Percentiles rank a stretch among this genome's conserved stretches.
Conservation (phyloP, 2,329 filamentous ascomycete genomes). For the Pseudocercospora musae region DNA sequence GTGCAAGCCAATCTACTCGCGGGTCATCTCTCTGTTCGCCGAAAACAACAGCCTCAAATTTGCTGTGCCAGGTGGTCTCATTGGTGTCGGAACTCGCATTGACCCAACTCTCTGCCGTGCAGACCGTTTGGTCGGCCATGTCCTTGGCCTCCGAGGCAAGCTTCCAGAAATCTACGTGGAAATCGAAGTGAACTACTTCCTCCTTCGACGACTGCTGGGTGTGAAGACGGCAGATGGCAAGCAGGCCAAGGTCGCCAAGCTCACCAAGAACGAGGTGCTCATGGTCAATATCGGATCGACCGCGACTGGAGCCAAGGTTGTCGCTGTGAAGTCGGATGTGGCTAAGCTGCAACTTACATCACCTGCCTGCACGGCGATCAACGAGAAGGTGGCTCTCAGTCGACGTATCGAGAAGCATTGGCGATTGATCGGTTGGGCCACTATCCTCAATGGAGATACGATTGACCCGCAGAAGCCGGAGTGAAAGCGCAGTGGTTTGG, state of each 20-base stretch:
- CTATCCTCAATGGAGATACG: conserved; percentile 26
- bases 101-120: conserved; percentile 98
- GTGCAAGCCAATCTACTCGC: conserved; percentile 95
- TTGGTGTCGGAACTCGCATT: conserved; percentile 96
- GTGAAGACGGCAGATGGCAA: conserved; percentile 98
- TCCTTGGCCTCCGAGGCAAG: conserved; percentile 88
- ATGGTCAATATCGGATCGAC: conserved; percentile 99
- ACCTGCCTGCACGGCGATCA: conserved; percentile 86
- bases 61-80: conserved; percentile 93
- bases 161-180: conserved; percentile 97
- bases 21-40: conserved; percentile 91
- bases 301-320: conserved; percentile 93
- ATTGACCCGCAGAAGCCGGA: conserved; percentile 18
- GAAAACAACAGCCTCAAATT: conserved; percentile 99
- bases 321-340: conserved; percentile 95
- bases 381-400: conserved; percentile 95
- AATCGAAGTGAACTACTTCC: conserved; percentile 99
- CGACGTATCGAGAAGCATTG: conserved; percentile 99
- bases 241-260: conserved; percentile 98
- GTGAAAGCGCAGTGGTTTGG: not conserved
- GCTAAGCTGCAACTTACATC: conserved; percentile 89
- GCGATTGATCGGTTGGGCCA: conserved; percentile 81
- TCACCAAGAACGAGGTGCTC: conserved; percentile 97
- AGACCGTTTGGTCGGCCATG: conserved; percentile 97
- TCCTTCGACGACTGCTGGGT: conserved; percentile 88